These are phyloP conservation scores for Pythium oligandrum DNA, from an alignment of 352 stramenopile species.

Conservation along the genomic window DNA sequence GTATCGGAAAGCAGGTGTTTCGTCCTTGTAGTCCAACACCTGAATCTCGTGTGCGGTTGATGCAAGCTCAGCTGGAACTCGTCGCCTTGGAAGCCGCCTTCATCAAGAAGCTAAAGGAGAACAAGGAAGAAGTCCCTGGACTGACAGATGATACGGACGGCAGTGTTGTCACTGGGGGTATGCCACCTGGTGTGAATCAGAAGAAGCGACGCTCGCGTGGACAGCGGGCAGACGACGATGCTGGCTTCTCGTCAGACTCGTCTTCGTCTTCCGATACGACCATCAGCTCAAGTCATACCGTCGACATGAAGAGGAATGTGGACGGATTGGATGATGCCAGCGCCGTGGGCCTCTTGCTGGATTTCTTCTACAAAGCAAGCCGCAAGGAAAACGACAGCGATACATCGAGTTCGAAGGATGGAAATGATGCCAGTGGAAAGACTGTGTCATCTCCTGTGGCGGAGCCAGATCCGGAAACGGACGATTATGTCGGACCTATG, in stretches of 20 bases:
- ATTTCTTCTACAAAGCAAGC: conserved; percentile 83
- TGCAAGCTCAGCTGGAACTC: conserved; percentile 71
- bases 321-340: conserved; percentile 53
- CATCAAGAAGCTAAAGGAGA: conserved; percentile 74
- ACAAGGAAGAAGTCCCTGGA: conserved; percentile 60
- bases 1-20: conserved; percentile 89
- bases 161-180: conserved; percentile 13
- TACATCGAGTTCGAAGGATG: neutral
- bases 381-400: conserved; percentile 37
- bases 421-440: neutral
- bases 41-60: conserved; percentile 55
- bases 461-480: conserved; percentile 21
- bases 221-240: conserved; percentile 17
- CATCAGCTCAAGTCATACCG: conserved; percentile 1
- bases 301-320: conserved; percentile 15
- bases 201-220: conserved; percentile 24
- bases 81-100: conserved; percentile 70
- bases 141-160: conserved; percentile 48
- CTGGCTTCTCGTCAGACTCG: conserved; percentile 28
- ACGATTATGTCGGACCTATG: conserved; percentile 16
- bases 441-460: conserved; percentile 10
- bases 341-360: conserved; percentile 61
- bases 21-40: conserved; percentile 66
- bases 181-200: conserved; percentile 23
- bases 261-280: conserved; percentile 21